Evolutionary conservation across 768 basidiomycete species (phyloP).

Genomic region (Amanita exitialis): DNA sequence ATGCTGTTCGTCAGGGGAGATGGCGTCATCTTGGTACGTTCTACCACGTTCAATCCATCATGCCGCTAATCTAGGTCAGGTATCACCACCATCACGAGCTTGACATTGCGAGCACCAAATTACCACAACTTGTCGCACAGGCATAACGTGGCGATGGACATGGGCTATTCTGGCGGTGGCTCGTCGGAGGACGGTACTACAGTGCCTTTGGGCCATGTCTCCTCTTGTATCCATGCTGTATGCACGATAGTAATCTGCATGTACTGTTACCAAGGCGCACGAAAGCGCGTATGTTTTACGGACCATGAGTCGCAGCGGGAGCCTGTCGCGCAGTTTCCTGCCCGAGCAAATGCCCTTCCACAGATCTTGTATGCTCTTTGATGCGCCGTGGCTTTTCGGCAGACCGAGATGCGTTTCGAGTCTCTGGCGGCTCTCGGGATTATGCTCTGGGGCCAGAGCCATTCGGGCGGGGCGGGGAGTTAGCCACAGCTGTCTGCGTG

Average conservation of each 20-base stretch:
- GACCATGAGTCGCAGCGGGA: constrained; percentile 62
- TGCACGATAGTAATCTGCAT: constrained; percentile 62
- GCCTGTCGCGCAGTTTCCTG: constrained; percentile 40
- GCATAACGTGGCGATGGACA: constrained; percentile 3
- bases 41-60: constrained; percentile 5
- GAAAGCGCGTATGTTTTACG: constrained; percentile 18
- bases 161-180: constrained; percentile 15
- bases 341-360: constrained; percentile 57
- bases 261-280: constrained; percentile 10
- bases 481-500: constrained; percentile 57
- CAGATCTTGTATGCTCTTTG: constrained; percentile 49
- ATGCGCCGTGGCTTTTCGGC: constrained; percentile 38
- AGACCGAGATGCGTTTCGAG: constrained; percentile 45
- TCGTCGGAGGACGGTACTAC: constrained; percentile 58
- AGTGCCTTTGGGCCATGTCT: constrained; percentile 63
- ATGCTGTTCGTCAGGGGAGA: constrained; percentile 98
- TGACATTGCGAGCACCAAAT: no score
- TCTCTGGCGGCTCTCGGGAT: constrained; percentile 31
- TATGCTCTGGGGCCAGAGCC: constrained; percentile 12
- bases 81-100: constrained; percentile 73
- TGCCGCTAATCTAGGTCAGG: constrained; percentile 29
- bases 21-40: constrained; percentile 85
- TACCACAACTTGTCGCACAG: no score
- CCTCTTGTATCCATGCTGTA: constrained; percentile 66
- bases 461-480: constrained; percentile 15